phyloP scores from a whole-genome alignment of 352 stramenopile genomes.

The Pythium sp. region DNA sequence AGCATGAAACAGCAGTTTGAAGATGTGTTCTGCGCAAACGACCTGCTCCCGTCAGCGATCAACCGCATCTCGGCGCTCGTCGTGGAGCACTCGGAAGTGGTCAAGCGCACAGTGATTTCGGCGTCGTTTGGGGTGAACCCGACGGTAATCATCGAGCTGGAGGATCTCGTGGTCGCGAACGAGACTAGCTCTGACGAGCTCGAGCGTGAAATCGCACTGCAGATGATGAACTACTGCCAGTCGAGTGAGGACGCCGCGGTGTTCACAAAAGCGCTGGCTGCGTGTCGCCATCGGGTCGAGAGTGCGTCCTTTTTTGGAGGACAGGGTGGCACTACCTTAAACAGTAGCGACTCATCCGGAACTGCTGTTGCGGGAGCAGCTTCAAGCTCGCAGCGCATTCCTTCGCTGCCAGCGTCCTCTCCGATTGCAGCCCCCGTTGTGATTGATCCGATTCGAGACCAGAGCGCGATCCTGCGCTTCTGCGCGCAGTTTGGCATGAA shows the following conservation, averaged over 20 bases:
- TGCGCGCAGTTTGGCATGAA: slow-evolving; percentile 38
- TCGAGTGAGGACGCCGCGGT: slow-evolving; percentile 33
- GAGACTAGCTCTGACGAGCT: slow-evolving; percentile 39
- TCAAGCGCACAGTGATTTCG: slow-evolving; percentile 42
- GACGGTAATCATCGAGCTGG: slow-evolving; percentile 41
- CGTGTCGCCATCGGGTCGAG: slow-evolving; percentile 40
- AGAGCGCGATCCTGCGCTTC: slow-evolving; percentile 48
- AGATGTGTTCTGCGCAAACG: slow-evolving; percentile 34
- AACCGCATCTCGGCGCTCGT: slow-evolving; percentile 40
- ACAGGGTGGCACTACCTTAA: background rate
- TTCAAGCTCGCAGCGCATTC: slow-evolving; percentile 18
- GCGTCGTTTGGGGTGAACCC: slow-evolving; percentile 41
- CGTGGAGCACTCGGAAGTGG: slow-evolving; percentile 41
- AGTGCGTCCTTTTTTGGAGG: background rate
- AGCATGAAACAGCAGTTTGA: slow-evolving; percentile 41
- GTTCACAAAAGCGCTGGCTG: slow-evolving; percentile 43
- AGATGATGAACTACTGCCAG: slow-evolving; percentile 35
- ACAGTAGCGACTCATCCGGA: slow-evolving; percentile 5
- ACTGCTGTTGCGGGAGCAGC: background rate
- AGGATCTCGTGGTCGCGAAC: slow-evolving; percentile 40
- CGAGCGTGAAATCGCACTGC: slow-evolving; percentile 42
- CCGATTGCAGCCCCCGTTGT: slow-evolving; percentile 39
- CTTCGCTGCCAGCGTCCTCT: slow-evolving; percentile 33
- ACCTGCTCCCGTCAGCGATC: slow-evolving; percentile 34
- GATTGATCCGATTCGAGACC: slow-evolving; percentile 41